Percentiles rank a stretch among this genome's conserved stretches.
Conservation (phyloP, 1,284 basidiomycete genomes). For the Ceratobasidium theobromae region DNA sequence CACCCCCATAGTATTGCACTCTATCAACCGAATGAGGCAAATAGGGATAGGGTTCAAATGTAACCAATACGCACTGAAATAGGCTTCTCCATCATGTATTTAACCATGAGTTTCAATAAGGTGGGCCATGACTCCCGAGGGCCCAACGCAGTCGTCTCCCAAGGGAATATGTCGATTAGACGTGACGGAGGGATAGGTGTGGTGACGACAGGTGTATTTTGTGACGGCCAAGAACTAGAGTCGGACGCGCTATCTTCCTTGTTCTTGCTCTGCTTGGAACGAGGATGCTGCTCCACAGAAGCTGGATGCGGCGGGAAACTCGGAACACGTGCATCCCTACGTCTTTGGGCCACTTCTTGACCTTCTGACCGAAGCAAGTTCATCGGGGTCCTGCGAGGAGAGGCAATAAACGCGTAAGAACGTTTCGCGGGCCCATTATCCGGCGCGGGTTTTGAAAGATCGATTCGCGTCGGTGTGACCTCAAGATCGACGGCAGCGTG, state of each 20-base stretch:
- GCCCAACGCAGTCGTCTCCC: slow-evolving; percentile 27
- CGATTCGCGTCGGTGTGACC: slow-evolving; percentile 2
- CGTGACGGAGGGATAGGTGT: background rate
- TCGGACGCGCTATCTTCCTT: too few species aligned
- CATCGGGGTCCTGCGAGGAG: background rate
- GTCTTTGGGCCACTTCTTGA: background rate
- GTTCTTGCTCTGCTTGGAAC: too few species aligned
- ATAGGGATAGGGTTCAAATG: background rate
- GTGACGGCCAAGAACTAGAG: background rate
- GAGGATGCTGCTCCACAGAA: too few species aligned
- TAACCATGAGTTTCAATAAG: slow-evolving; percentile 23
- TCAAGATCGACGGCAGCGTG: background rate
- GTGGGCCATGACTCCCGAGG: slow-evolving; percentile 24
- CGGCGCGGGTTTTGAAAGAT: background rate
- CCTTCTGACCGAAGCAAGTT: background rate
- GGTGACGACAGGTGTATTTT: background rate
- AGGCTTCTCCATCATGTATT: slow-evolving; percentile 28
- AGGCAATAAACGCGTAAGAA: slow-evolving; percentile 11
- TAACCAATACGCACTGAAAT: slow-evolving; percentile 31
- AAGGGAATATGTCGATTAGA: slow-evolving; percentile 24
- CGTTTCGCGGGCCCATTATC: background rate
- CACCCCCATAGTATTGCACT: slow-evolving; percentile 32
- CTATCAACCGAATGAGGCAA: background rate
- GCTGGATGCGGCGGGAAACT: too few species aligned
- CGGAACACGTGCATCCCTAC: too few species aligned